A percentile compares a stretch with the other conserved stretches of the same genome.
phyloP scores from a whole-genome alignment of 1,284 basidiomycete species.

The Phellopilus nigrolimitatus region DNA sequence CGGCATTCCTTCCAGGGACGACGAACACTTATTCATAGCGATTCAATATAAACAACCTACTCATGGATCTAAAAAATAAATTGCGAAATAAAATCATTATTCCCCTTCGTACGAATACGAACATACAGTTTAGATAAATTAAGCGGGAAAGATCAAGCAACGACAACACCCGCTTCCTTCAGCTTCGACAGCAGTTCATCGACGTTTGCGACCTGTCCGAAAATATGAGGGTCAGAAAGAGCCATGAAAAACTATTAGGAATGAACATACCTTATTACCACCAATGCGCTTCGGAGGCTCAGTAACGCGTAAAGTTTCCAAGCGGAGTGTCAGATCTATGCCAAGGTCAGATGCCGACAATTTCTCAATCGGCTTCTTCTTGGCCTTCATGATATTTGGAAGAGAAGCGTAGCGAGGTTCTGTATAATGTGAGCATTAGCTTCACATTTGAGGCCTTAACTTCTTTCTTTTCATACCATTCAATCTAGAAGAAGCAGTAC shows the following conservation, averaged over 20 bases:
- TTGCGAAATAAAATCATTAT: no score
- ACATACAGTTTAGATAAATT: slow-evolving; percentile 24
- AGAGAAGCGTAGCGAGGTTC: slow-evolving; percentile 93
- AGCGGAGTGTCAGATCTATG: slow-evolving; percentile 73
- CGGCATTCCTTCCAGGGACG: no score
- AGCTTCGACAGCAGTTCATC: slow-evolving; percentile 90
- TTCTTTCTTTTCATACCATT: slow-evolving; percentile 26
- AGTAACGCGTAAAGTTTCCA: slow-evolving; percentile 88
- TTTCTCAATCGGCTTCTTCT: slow-evolving; percentile 96
- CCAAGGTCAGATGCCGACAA: slow-evolving; percentile 77
- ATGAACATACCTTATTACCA: slow-evolving; percentile 74
- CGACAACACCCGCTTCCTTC: slow-evolving; percentile 77
- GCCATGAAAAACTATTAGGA: background rate
- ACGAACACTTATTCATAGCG: no score
- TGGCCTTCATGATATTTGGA: slow-evolving; percentile 98
- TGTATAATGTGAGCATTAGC: slow-evolving; percentile 28
- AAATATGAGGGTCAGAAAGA: background rate
- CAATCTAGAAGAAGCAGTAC: slow-evolving; percentile 24
- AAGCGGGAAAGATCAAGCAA: background rate
- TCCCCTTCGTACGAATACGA: no score
- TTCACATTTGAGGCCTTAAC: background rate
- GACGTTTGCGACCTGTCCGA: slow-evolving; percentile 66
- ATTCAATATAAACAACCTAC: no score
- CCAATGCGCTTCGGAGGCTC: slow-evolving; percentile 92
- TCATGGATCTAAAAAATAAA: no score